Evolutionary conservation across 257 asterid species (phyloP).

Genomic region (Nicotiana sylvestris): DNA sequence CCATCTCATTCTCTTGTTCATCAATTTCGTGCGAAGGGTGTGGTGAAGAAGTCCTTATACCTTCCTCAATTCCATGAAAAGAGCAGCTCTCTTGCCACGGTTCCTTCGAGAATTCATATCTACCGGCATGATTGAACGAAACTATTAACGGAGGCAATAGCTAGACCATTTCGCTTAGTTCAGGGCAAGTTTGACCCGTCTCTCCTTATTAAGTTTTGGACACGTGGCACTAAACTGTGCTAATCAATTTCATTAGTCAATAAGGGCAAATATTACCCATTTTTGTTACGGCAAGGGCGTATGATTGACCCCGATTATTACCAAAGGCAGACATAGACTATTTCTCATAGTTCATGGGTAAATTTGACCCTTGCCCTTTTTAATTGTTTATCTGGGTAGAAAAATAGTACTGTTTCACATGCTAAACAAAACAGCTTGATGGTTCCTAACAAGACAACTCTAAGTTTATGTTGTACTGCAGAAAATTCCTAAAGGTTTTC

Average conservation of each 20-base stretch:
- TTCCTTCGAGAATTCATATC: conserved; percentile 37
- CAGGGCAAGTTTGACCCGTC: not conserved
- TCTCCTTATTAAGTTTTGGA: no score
- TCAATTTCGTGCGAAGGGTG: conserved; percentile 81
- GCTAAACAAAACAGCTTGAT: no score
- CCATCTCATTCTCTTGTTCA: conserved; percentile 84
- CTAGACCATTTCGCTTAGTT: not conserved
- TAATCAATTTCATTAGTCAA: no score
- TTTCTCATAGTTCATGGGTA: no score
- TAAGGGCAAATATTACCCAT: no score
- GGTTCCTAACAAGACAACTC: not conserved
- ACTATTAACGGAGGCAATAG: not conserved
- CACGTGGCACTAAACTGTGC: not conserved
- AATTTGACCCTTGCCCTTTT: no score
- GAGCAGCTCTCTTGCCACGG: conserved; percentile 62
- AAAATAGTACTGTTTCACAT: no score
- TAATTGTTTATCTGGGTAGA: no score
- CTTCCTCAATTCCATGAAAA: conserved; percentile 94
- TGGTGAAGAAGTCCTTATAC: conserved; percentile 72
- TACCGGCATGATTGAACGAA: not conserved
- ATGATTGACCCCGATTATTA: no score
- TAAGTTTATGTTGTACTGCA: not conserved
- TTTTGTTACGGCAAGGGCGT: no score
- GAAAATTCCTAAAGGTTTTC: conserved; percentile 14
- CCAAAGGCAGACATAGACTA: no score